Evolutionary conservation across 2,329 filamentous ascomycete species (phyloP), one percentile per base, ranked within the genome.

Genomic region (Orbilia oligospora): DNA sequence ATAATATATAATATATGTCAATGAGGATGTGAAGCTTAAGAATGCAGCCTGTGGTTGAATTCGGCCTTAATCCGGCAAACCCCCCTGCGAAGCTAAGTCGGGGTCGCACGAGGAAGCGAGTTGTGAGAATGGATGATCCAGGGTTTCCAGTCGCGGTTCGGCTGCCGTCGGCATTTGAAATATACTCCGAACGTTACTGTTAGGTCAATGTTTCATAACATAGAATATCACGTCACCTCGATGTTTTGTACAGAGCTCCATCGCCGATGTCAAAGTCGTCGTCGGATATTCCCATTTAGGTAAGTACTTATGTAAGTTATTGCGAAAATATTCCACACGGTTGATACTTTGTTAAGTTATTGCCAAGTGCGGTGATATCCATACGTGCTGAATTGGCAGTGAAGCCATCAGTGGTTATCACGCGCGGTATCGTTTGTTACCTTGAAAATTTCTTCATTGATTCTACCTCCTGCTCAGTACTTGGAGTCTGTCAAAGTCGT

Each of bases 161-260:
- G 73, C 58, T 77, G 53, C 27, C 73, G 67, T 77, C 73, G 73
- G 73, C 73, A 65, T 64, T n/a, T n/a, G n/a, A n/a, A 53, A 48
- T 9, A 5, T 48, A 8, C 44, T 1, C 22, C 14, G 9, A 24
- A 53, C 10, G 8, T 20, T 48, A 16, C 44, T 1, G 41, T 1
- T 8, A 36, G 1, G 33, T 6, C 33, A 36, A 1, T 8, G 33
- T 36, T 36, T 12, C 33, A 36, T 8, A 9, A 8, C 33, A 36
- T 8, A 9, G 33, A 12, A 36, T 8, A 36, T 36, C 33, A 36
- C 33, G 9, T 10, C 9, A 51, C 14, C 24, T 12, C 48, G 27
- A 55, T 16, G 20, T 55, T 27, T 53, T 20, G 16, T 27, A 8
- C 5, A 6, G 51, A 55, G 51, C 51, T 55, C 51, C 27, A 22